Base-by-base conservation (phyloP, 1,284 basidiomycete species). In the Amylostereum areolatum region DNA sequence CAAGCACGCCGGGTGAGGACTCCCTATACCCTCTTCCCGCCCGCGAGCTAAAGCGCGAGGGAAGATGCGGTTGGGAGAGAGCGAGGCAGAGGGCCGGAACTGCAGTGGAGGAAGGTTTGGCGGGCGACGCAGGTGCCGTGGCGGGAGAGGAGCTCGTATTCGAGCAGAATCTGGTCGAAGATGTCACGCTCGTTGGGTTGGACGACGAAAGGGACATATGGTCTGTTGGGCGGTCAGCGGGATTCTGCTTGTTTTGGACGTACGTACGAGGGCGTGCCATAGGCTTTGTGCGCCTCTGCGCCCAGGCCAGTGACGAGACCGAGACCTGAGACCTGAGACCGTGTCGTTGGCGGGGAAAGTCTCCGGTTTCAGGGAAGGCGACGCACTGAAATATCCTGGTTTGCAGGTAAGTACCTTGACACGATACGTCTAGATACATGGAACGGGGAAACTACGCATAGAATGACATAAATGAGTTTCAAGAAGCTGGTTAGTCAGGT, bases 1-100 rank as follows among this genome's bases (percentile, higher is more conserved):
- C 89, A 24, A 96, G 74, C 8, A 91, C 69, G 0, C 84, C 83
- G 0, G 82, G 80, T 82, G 11, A 99, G 76, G 0, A 89, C 89
- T 62, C 98, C 86, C 67, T 98, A 96, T 0, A 99, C 84, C 65
- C 97, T 97, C 72, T 99, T 99, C 1, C 89, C 87, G 0, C 96
- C 97, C 0, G 94, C 92, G 3, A 99, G 81, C 61, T 99, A 96
- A 3, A 98, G 77, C 1, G 90, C 85, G 56, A 98, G 81, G 1
- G 83, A 83, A 0, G 96, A 57, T 62, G 5, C 63, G 65, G 11
- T 72, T 49, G 4, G 70, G 57, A 29, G 76, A 70, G 7, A 90
- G 57, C 2, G 69, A 66, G 5, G 82, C 80, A 10, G 73, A 71
- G 3, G 61, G 50, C 0, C 68, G 69, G 24, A 96, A 77, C 51